phyloP scores from a whole-genome alignment of 306 rosid genomes.

The Quercus parvula region DNA sequence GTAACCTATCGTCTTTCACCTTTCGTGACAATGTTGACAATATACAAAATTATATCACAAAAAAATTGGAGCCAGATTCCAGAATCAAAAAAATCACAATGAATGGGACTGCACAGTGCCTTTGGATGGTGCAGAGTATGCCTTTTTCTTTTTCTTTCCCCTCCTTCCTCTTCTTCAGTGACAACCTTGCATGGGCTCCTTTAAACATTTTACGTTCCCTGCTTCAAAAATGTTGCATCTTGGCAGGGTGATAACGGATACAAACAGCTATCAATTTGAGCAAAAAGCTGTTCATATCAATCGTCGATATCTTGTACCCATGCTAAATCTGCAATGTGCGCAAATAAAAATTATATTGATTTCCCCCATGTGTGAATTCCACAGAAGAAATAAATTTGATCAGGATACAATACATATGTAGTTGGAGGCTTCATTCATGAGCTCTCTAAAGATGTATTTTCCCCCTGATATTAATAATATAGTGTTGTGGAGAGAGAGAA shows the following conservation, averaged over 20 bases:
- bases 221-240: slow-evolving; percentile 20
- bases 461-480: too few relatives aligned
- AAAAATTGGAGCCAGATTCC: slow-evolving; percentile 34
- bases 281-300: slow-evolving; percentile 26
- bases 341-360: slow-evolving; percentile 15
- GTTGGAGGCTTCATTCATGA: not conserved
- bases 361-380: not conserved
- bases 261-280: slow-evolving; percentile 17
- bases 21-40: slow-evolving; percentile 39
- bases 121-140: slow-evolving; percentile 39
- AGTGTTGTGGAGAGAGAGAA: slow-evolving; percentile 7
- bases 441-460: not conserved
- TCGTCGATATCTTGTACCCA: slow-evolving; percentile 93
- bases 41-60: slow-evolving; percentile 48
- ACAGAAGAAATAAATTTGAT: not conserved
- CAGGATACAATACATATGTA: slow-evolving; percentile 5
- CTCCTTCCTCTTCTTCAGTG: slow-evolving; percentile 22
- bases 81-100: slow-evolving; percentile 18
- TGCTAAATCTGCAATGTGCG: slow-evolving; percentile 60
- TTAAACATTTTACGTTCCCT: slow-evolving; percentile 17
- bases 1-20: slow-evolving; percentile 28
- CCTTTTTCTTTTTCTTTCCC: not conserved
- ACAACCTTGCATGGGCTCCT: slow-evolving; percentile 29
- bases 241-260: slow-evolving; percentile 19
- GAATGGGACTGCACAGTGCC: slow-evolving; percentile 50